A percentile compares a stretch with the other conserved stretches of the same genome.
These are phyloP conservation scores for Zostera marina DNA, from an alignment of 116 monocot species.

Conservation along the genomic window DNA sequence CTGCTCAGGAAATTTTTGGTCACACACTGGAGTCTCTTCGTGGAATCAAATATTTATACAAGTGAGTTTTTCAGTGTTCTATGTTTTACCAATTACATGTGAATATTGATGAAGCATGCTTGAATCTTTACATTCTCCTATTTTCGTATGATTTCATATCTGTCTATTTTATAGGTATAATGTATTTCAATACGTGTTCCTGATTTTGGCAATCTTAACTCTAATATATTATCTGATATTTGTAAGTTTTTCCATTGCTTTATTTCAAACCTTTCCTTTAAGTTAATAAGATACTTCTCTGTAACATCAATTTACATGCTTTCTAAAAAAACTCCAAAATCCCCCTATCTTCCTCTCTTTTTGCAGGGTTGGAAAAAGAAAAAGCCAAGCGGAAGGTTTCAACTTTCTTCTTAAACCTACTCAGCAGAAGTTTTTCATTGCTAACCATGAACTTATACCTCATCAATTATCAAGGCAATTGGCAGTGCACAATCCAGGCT, in stretches of 20 bases:
- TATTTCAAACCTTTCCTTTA: background rate
- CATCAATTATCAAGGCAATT: too few relatives aligned
- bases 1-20: slow-evolving; percentile 98
- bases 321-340: background rate
- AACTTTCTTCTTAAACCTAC: slow-evolving; percentile 31
- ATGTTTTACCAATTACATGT: background rate
- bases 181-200: slow-evolving; percentile 82
- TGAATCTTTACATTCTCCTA: background rate
- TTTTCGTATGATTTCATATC: too few relatives aligned
- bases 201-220: slow-evolving; percentile 52
- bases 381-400: slow-evolving; percentile 61
- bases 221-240: slow-evolving; percentile 58
- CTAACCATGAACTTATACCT: too few relatives aligned
- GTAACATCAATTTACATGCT: background rate
- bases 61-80: slow-evolving; percentile 32
- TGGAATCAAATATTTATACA: slow-evolving; percentile 97
- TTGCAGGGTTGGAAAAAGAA: slow-evolving; percentile 87
- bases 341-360: background rate
- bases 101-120: too few relatives aligned
- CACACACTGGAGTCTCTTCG: slow-evolving; percentile 90
- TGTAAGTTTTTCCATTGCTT: slow-evolving; percentile 32
- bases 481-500: too few relatives aligned
- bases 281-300: too few relatives aligned
- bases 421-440: background rate
- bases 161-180: slow-evolving; percentile 59